phyloP scores from a whole-genome alignment of 1,139 yeast species.

The Geotrichum aggregatum region DNA sequence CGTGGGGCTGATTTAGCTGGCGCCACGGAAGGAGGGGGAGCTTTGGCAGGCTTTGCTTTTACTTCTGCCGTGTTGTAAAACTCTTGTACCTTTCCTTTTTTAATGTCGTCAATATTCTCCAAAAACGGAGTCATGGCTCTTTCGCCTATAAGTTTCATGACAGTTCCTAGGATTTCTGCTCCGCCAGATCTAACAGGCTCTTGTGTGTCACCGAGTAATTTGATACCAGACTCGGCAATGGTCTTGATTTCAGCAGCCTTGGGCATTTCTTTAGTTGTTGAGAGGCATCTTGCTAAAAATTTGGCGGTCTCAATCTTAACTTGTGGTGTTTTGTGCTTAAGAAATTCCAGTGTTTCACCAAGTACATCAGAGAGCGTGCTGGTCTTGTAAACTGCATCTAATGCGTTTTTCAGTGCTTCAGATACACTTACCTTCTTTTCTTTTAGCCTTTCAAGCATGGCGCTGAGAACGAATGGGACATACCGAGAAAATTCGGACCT shows the following conservation, averaged over 20 bases:
- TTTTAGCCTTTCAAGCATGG: conserved; percentile 76
- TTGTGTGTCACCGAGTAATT: conserved; percentile 72
- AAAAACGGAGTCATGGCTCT: conserved; percentile 57
- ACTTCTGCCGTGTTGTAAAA: conserved; percentile 57
- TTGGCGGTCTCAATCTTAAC: conserved; percentile 66
- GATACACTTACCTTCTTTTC: conserved; percentile 81
- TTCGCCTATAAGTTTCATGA: conserved; percentile 79
- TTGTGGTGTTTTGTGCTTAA: conserved; percentile 80
- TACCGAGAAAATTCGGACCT: conserved; percentile 54
- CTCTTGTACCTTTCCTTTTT: conserved; percentile 60
- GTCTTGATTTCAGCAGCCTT: conserved; percentile 49
- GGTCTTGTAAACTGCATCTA: conserved; percentile 57
- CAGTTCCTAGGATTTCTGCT: conserved; percentile 72
- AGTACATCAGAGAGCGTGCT: conserved; percentile 50
- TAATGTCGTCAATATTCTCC: conserved; percentile 68
- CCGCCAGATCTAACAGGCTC: conserved; percentile 81
- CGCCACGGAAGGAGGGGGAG: conserved; percentile 9
- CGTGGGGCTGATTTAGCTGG: conserved; percentile 29
- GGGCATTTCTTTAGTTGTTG: conserved; percentile 50
- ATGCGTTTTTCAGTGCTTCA: conserved; percentile 60
- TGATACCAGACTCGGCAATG: conserved; percentile 54
- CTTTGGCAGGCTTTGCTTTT: conserved; percentile 19
- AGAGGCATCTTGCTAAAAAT: conserved; percentile 62
- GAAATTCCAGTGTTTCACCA: conserved; percentile 55
- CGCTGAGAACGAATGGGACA: conserved; percentile 50